Conservation (phyloP, 805 yeast genomes). For the Yueomyces sp. region DNA sequence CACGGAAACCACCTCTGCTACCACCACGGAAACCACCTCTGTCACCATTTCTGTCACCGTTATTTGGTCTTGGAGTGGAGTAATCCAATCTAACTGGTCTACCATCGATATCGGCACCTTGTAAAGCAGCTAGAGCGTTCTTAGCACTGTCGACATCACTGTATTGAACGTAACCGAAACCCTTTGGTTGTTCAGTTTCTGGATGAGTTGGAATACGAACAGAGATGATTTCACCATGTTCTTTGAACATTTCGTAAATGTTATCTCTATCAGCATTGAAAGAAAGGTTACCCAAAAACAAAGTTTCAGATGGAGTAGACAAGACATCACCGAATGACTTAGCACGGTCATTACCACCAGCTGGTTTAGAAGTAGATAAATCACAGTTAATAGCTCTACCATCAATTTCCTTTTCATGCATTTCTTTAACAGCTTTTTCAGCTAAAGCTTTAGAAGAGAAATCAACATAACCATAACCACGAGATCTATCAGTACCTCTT, state of each 20-base stretch:
- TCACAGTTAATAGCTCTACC: constrained; percentile 95
- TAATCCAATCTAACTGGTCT: constrained; percentile 91
- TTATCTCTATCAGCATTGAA: constrained; percentile 78
- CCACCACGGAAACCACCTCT: constrained; percentile 32
- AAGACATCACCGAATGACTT: constrained; percentile 79
- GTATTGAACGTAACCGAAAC: constrained; percentile 96
- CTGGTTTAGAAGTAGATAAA: constrained; percentile 74
- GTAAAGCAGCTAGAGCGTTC: constrained; percentile 72
- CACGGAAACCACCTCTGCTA: constrained; percentile 18
- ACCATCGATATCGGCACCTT: constrained; percentile 81
- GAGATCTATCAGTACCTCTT: constrained; percentile 81
- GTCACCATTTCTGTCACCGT: constrained; percentile 27
- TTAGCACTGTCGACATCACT: constrained; percentile 79
- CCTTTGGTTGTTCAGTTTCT: constrained; percentile 97
- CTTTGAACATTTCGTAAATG: constrained; percentile 59
- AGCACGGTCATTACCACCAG: constrained; percentile 61
- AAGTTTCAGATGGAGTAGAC: constrained; percentile 87
- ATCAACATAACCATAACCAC: constrained; percentile 97
- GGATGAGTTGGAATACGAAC: constrained; percentile 97
- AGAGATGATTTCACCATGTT: constrained; percentile 70
- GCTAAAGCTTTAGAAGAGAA: constrained; percentile 68
- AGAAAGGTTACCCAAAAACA: constrained; percentile 91
- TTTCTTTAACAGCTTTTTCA: constrained; percentile 69
- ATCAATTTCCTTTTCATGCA: constrained; percentile 90
- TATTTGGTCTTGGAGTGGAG: constrained; percentile 75